Percentiles rank a stretch among this genome's conserved stretches.
phyloP scores from a whole-genome alignment of 164 flowering plant species.

The Vitis labrusca region DNA sequence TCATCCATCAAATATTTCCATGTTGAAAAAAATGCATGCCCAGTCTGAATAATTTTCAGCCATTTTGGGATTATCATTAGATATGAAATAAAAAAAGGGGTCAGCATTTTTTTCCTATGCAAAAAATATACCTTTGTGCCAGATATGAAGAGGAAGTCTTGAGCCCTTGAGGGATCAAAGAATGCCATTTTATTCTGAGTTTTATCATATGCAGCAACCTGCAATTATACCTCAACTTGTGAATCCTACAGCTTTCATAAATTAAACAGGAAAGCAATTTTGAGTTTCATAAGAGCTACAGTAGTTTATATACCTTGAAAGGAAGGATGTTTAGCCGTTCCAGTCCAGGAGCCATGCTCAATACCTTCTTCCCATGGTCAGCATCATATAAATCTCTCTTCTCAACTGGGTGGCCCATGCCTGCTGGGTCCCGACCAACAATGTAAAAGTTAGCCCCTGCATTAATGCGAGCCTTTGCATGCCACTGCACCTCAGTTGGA shows the following conservation, averaged over 20 bases:
- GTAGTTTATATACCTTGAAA: slow-evolving; percentile 56
- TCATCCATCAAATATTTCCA: too few relatives aligned
- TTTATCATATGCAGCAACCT: slow-evolving; percentile 98
- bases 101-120: too few relatives aligned
- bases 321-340: slow-evolving; percentile 92
- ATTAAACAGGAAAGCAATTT: neutral
- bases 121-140: slow-evolving; percentile 82
- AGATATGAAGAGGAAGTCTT: slow-evolving; percentile 92
- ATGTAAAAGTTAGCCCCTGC: slow-evolving; percentile 99
- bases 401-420: slow-evolving; percentile 94
- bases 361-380: slow-evolving; percentile 93
- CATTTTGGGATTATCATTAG: too few relatives aligned
- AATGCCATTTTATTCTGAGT: slow-evolving; percentile 87
- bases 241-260: neutral
- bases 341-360: slow-evolving; percentile 98
- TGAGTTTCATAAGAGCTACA: neutral
- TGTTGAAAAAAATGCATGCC: too few relatives aligned
- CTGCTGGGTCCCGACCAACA: slow-evolving; percentile 99
- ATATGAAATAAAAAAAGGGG: too few relatives aligned
- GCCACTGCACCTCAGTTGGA: slow-evolving; percentile 99
- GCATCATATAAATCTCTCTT: slow-evolving; percentile 93
- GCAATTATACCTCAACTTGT: slow-evolving; percentile 15
- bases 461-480: slow-evolving; percentile 95
- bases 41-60: too few relatives aligned
- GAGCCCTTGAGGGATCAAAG: slow-evolving; percentile 89